Percentiles rank a stretch among this genome's conserved stretches.
Conservation (phyloP, 768 basidiomycete species). For the Termitomyces sp. region DNA sequence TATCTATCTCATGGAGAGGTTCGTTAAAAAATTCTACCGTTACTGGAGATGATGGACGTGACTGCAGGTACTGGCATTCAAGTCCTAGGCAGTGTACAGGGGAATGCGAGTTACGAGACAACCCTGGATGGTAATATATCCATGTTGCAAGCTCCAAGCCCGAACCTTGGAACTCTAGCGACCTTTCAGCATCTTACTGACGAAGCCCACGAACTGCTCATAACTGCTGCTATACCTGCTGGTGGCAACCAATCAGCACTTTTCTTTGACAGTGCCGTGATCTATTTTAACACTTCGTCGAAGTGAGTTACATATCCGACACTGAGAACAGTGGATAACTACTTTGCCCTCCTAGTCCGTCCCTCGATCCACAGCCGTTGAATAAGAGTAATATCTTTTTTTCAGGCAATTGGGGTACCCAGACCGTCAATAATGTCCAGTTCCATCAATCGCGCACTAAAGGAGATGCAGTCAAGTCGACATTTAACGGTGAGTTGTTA, state of each 20-base stretch:
- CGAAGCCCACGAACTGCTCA: constrained; percentile 46
- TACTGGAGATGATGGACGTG: not conserved
- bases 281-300: constrained; percentile 2
- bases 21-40: constrained; percentile 13
- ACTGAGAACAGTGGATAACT: not conserved
- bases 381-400: constrained; percentile 45
- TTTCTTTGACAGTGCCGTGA: constrained; percentile 27
- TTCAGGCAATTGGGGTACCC: constrained; percentile 50
- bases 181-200: constrained; percentile 42
- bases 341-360: not conserved
- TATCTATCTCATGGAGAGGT: constrained; percentile 63
- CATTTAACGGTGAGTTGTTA: constrained; percentile 42
- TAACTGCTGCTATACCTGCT: constrained; percentile 39
- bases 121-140: constrained; percentile 41
- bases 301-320: not conserved
- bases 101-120: constrained; percentile 37
- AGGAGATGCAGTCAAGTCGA: constrained; percentile 38
- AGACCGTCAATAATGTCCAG: constrained; percentile 13
- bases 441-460: constrained; percentile 26
- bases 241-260: constrained; percentile 24
- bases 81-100: constrained; percentile 45
- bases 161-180: constrained; percentile 39
- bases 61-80: constrained; percentile 58
- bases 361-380: constrained; percentile 23
- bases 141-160: constrained; percentile 17